Evolutionary conservation across 2,329 filamentous ascomycete species (phyloP).

Genomic region (Fulvia fulva): DNA sequence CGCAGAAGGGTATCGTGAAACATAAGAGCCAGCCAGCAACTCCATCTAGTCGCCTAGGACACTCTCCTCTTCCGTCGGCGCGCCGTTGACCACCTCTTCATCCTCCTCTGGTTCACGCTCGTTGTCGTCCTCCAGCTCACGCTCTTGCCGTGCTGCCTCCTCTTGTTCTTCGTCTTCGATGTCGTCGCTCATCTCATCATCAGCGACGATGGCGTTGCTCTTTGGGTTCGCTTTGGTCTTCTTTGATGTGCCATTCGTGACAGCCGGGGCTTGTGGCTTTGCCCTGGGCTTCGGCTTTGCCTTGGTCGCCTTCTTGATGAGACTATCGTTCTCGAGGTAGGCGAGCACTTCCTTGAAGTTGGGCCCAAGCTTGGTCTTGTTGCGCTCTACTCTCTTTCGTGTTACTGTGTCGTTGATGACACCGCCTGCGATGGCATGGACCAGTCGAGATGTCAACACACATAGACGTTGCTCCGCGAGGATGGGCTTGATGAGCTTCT

Average conservation of each 20-base stretch:
- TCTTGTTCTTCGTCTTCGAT: constrained; percentile 43
- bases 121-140: constrained; percentile 36
- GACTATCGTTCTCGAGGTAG: constrained; percentile 68
- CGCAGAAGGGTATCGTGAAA: constrained; percentile 3
- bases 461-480: constrained; percentile 82
- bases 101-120: constrained; percentile 24
- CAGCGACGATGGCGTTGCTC: constrained; percentile 42
- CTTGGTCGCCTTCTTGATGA: constrained; percentile 42
- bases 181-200: constrained; percentile 39
- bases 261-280: constrained; percentile 5
- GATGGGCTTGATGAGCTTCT: constrained; percentile 55
- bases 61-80: constrained; percentile 41
- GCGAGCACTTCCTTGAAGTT: constrained; percentile 83
- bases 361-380: constrained; percentile 72
- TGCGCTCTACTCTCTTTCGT: constrained; percentile 68
- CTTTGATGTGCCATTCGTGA: constrained; percentile 40
- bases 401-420: constrained; percentile 68
- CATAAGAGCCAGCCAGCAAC: not conserved
- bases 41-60: constrained; percentile 36
- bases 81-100: constrained; percentile 35
- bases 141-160: constrained; percentile 30
- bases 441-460: constrained; percentile 77
- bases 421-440: constrained; percentile 71
- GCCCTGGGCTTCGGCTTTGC: constrained; percentile 32
- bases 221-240: constrained; percentile 37